A percentile compares a stretch with the other conserved stretches of the same genome.
These are phyloP conservation scores for Meyerozyma athensensis DNA, from an alignment of 1,139 yeast species.

Conservation along the genomic window DNA sequence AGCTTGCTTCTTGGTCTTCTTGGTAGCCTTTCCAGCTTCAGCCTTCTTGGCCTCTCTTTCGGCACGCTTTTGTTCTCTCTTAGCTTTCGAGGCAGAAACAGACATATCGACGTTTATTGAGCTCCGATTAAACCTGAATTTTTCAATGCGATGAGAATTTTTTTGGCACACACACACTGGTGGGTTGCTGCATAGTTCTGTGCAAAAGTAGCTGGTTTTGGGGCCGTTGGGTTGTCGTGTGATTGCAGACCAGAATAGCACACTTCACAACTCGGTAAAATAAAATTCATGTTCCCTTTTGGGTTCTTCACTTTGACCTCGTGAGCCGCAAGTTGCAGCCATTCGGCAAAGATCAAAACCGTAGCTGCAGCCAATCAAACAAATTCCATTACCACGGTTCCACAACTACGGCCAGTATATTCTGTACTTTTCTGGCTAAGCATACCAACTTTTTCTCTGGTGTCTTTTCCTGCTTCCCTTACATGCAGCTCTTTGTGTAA, in stretches of 20 bases:
- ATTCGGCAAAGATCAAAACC: too few relatives aligned
- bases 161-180: slow-evolving; percentile 4
- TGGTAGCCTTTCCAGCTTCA: slow-evolving; percentile 64
- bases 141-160: slow-evolving; percentile 3
- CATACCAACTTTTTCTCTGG: background rate
- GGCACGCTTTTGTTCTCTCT: slow-evolving; percentile 84
- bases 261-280: too few relatives aligned
- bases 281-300: too few relatives aligned
- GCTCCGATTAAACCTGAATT: background rate
- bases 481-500: background rate
- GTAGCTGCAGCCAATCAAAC: too few relatives aligned
- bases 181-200: slow-evolving; percentile 1
- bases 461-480: background rate
- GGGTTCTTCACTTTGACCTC: too few relatives aligned
- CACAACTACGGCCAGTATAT: too few relatives aligned
- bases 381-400: too few relatives aligned
- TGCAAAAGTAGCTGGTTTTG: too few relatives aligned
- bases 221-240: too few relatives aligned
- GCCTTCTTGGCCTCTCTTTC: slow-evolving; percentile 61
- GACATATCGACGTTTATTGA: slow-evolving; percentile 29
- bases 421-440: too few relatives aligned
- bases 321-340: too few relatives aligned
- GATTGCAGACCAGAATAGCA: too few relatives aligned
- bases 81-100: slow-evolving; percentile 89
- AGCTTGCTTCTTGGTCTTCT: slow-evolving; percentile 54